phyloP scores from a whole-genome alignment of 2,329 filamentous ascomycete genomes.

The Ascochyta fabae region DNA sequence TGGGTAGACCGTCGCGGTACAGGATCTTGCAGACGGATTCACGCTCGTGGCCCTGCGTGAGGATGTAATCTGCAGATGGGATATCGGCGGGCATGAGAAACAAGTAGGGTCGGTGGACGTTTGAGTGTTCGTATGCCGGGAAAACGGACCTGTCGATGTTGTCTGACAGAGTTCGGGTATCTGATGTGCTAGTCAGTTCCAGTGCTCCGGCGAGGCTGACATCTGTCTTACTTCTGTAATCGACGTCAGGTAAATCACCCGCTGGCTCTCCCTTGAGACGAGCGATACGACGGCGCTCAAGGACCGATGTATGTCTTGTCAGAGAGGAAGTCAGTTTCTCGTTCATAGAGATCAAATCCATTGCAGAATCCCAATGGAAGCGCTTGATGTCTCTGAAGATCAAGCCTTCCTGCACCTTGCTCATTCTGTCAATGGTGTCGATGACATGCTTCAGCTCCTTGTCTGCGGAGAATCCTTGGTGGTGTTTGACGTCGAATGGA shows the following conservation, averaged over 20 bases:
- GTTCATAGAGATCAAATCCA: slow-evolving; percentile 34
- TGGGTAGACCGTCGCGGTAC: slow-evolving; percentile 16
- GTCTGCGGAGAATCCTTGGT: slow-evolving; percentile 37
- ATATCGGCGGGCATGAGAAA: slow-evolving; percentile 24
- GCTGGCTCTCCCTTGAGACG: slow-evolving; percentile 36
- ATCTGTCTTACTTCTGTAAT: slow-evolving; percentile 25
- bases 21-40: slow-evolving; percentile 22
- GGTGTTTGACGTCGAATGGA: slow-evolving; percentile 40
- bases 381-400: slow-evolving; percentile 34
- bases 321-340: slow-evolving; percentile 34
- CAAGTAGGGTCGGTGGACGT: slow-evolving; percentile 3
- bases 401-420: slow-evolving; percentile 32
- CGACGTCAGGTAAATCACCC: slow-evolving; percentile 27
- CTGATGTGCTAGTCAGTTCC: slow-evolving; percentile 24
- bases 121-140: slow-evolving; percentile 28
- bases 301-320: slow-evolving; percentile 40
- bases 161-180: slow-evolving; percentile 29
- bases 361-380: slow-evolving; percentile 39
- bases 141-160: slow-evolving; percentile 38
- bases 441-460: slow-evolving; percentile 39
- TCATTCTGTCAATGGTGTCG: slow-evolving; percentile 39
- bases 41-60: slow-evolving; percentile 10
- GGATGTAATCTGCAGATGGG: slow-evolving; percentile 16
- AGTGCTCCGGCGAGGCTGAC: background rate
- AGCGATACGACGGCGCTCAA: slow-evolving; percentile 42